A percentile compares a stretch with the other conserved stretches of the same genome.
Evolutionary conservation across 805 yeast genomes (phyloP).

Genomic region (Kodamaea sagamina): DNA sequence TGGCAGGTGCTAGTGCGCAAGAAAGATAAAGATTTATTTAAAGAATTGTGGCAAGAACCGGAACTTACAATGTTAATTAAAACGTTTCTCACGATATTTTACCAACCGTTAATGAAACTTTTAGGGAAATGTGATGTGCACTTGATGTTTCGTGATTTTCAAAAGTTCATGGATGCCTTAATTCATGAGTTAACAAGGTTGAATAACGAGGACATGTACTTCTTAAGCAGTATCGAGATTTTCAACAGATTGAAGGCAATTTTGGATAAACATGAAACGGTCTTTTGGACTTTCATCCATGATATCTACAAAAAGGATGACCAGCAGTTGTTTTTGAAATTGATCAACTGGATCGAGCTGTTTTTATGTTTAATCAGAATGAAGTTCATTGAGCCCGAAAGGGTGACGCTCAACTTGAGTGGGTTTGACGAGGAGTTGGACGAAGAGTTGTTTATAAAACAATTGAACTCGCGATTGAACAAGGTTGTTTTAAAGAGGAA

Average conservation of each 20-base stretch:
- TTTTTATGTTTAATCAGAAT: slow-evolving; percentile 63
- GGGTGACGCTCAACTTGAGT: slow-evolving; percentile 21
- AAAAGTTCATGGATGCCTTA: slow-evolving; percentile 49
- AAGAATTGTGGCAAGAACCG: slow-evolving; percentile 82
- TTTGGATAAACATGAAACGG: slow-evolving; percentile 69
- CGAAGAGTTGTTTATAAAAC: slow-evolving; percentile 32
- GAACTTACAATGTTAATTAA: slow-evolving; percentile 74
- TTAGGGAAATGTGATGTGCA: slow-evolving; percentile 42
- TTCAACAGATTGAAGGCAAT: slow-evolving; percentile 67
- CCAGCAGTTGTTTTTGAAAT: slow-evolving; percentile 65
- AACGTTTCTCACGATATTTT: slow-evolving; percentile 56
- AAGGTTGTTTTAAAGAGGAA: slow-evolving; percentile 39
- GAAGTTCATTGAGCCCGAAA: slow-evolving; percentile 50
- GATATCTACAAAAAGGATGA: slow-evolving; percentile 79
- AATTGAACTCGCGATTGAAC: slow-evolving; percentile 42
- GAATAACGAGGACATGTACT: slow-evolving; percentile 55
- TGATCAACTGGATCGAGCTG: slow-evolving; percentile 72
- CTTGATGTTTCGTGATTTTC: slow-evolving; percentile 39
- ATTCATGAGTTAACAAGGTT: slow-evolving; percentile 64
- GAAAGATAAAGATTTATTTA: slow-evolving; percentile 73
- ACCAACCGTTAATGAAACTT: slow-evolving; percentile 42
- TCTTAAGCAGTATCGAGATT: slow-evolving; percentile 53
- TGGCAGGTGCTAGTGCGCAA: slow-evolving; percentile 65
- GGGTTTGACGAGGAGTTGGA: slow-evolving; percentile 28
- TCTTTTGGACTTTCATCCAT: slow-evolving; percentile 74